phyloP scores from a whole-genome alignment of 148 eudicot genomes.

The Amaranthus palmeri region DNA sequence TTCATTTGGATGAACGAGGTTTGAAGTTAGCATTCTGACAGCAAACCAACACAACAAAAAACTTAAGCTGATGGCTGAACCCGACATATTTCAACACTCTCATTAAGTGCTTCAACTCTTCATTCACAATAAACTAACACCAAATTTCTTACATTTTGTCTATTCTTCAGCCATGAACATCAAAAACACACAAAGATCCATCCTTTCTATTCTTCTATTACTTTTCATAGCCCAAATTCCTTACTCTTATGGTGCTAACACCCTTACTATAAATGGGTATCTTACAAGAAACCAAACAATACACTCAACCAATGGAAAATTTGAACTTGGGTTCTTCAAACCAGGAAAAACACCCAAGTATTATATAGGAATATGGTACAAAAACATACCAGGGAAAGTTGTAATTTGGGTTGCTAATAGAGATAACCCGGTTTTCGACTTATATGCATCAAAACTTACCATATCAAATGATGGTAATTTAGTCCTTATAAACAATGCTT shows the following conservation, averaged over 20 bases:
- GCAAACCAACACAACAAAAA: no score
- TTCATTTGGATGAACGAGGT: no score
- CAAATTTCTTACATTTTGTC: no score
- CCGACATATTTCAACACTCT: no score
- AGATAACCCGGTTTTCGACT: conserved; percentile 34
- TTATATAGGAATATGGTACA: conserved; percentile 45
- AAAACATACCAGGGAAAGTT: conserved; percentile 27
- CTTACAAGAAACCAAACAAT: conserved; percentile 47
- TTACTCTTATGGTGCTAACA: conserved; percentile 32
- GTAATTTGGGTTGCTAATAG: conserved; percentile 55
- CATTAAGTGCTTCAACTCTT: no score
- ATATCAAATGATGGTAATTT: conserved; percentile 39
- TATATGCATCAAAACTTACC: conserved; percentile 21
- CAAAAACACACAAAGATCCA: not conserved
- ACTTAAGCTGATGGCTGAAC: no score
- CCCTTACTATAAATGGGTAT: conserved; percentile 32
- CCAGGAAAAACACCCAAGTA: conserved; percentile 40
- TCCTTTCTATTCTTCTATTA: no score
- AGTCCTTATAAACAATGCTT: conserved; percentile 27
- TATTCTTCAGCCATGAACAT: not conserved
- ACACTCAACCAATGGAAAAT: conserved; percentile 31
- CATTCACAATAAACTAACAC: no score
- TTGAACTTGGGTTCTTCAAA: conserved; percentile 45
- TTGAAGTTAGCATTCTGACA: no score
- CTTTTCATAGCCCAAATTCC: conserved; percentile 10